Conservation (phyloP, 192 early-diverging fungal species). For the Chytriomyces sp. region DNA sequence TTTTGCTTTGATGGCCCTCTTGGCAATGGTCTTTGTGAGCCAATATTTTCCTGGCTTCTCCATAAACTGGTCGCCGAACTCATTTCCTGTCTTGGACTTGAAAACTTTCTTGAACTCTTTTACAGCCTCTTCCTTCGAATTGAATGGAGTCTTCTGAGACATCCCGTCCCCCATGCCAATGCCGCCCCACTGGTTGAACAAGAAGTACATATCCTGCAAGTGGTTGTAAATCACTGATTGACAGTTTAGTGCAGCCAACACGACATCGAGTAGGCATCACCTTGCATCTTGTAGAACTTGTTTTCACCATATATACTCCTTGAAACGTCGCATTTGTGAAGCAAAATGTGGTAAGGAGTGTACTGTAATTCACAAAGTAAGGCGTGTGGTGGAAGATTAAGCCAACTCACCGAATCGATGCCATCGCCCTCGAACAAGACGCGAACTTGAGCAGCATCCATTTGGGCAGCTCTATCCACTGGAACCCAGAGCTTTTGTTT, state of each 20-base stretch:
- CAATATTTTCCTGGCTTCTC: conserved; percentile 37
- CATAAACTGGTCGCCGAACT: conserved; percentile 24
- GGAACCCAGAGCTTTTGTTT: conserved; percentile 22
- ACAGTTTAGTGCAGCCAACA: too few relatives aligned
- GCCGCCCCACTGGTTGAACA: conserved; percentile 41
- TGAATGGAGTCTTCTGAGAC: conserved; percentile 35
- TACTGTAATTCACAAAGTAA: conserved; percentile 1
- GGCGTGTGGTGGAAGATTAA: neutral
- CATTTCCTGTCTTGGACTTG: conserved; percentile 42
- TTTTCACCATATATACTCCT: conserved; percentile 37
- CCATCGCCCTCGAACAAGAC: conserved; percentile 27
- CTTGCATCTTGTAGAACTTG: conserved; percentile 62
- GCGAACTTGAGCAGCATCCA: conserved; percentile 23
- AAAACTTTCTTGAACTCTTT: conserved; percentile 43
- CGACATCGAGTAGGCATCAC: neutral
- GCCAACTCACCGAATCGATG: conserved; percentile 10
- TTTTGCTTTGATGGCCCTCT: conserved; percentile 17
- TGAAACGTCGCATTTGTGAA: conserved; percentile 51
- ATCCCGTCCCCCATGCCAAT: neutral
- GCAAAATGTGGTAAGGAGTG: conserved; percentile 44
- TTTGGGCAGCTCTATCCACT: conserved; percentile 10
- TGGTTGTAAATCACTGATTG: conserved; percentile 48
- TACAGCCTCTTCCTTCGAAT: conserved; percentile 30
- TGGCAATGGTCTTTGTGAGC: neutral
- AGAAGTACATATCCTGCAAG: conserved; percentile 40